Evolutionary conservation across 192 early-diverging fungal species (phyloP).

Genomic region (Backusella sp.): DNA sequence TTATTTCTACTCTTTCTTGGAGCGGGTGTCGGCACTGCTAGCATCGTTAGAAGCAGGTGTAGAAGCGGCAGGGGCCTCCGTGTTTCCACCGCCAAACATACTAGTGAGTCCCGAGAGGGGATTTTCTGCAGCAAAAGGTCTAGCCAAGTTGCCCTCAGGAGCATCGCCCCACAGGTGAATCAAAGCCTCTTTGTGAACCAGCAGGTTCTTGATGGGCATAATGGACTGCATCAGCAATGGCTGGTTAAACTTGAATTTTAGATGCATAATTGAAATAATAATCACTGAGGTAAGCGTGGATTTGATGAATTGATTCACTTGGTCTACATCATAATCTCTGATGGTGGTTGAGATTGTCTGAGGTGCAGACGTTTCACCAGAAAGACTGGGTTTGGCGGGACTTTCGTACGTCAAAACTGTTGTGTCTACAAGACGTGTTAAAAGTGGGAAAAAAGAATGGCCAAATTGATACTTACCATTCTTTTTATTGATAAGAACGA

Average conservation of each 20-base stretch:
- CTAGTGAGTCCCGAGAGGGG: conserved; percentile 59
- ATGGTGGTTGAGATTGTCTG: conserved; percentile 39
- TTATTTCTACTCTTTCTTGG: conserved; percentile 18
- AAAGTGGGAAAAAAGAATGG: neutral
- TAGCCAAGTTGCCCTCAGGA: conserved; percentile 72
- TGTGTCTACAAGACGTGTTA: conserved; percentile 55
- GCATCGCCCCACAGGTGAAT: conserved; percentile 80
- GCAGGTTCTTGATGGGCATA: conserved; percentile 70
- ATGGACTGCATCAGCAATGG: conserved; percentile 88
- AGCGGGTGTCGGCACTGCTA: neutral
- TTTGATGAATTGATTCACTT: conserved; percentile 68
- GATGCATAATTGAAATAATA: conserved; percentile 83
- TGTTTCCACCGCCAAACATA: conserved; percentile 30
- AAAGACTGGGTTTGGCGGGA: conserved; percentile 54
- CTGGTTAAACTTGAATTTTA: conserved; percentile 85
- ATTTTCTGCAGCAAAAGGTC: conserved; percentile 81
- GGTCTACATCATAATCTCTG: conserved; percentile 76
- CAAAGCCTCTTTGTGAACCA: conserved; percentile 71
- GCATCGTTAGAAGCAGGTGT: neutral
- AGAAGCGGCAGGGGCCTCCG: conserved; percentile 13
- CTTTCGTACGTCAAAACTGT: conserved; percentile 81
- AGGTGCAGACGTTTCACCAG: conserved; percentile 22
- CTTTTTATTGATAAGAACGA: conserved; percentile 55
- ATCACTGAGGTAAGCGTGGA: conserved; percentile 66
- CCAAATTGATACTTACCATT: conserved; percentile 55